These are phyloP conservation scores for Fusarium brevicatenulatum DNA, from an alignment of 2,329 filamentous ascomycete species.

Conservation along the genomic window DNA sequence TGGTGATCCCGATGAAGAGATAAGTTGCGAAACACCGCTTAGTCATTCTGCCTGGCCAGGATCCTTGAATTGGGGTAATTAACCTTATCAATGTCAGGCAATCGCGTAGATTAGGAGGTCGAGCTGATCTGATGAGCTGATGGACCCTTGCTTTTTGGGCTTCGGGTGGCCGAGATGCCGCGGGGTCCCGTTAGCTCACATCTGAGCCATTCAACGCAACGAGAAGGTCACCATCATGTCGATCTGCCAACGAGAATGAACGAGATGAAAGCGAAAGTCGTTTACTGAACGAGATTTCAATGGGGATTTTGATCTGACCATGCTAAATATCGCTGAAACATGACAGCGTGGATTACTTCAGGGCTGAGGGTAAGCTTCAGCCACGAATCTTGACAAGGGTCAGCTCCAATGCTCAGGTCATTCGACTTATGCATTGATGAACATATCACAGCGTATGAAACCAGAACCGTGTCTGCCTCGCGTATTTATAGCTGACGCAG, in stretches of 20 bases:
- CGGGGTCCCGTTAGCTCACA: background rate
- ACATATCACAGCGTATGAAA: background rate
- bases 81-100: background rate
- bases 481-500: background rate
- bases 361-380: background rate
- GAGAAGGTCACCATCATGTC: background rate
- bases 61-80: background rate
- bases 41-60: too few species aligned
- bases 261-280: background rate
- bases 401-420: background rate
- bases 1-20: background rate
- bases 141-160: background rate
- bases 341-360: background rate
- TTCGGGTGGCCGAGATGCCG: background rate
- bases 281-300: background rate
- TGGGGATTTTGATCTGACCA: accelerated
- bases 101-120: background rate
- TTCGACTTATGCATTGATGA: background rate
- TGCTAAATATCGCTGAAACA: background rate
- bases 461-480: background rate
- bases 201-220: background rate
- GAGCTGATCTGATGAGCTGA: background rate
- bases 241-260: background rate
- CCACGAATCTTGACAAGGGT: background rate
- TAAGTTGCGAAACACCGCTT: background rate